Evolutionary conservation across 2,329 filamentous ascomycete species (phyloP), one percentile per base, ranked within the genome.

Genomic region (Microdochium paspali): DNA sequence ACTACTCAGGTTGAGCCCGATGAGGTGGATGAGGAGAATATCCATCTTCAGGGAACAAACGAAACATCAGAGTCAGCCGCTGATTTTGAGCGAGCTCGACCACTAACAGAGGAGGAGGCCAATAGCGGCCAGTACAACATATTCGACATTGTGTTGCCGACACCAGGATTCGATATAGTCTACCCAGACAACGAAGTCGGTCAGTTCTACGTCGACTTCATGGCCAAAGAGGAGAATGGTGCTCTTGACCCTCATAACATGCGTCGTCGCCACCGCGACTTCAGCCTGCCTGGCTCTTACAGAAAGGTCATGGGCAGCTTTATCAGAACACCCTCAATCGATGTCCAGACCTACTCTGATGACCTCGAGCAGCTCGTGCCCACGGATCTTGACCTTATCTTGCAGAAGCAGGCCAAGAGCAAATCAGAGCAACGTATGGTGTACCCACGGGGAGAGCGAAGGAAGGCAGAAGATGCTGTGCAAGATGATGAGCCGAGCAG

Each of bases 261-360:
- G 93, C 82, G 87, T 12, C 80, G 91, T 18, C 77, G 78, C 46
- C 89, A 90, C 68, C 85, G 85, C 60, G 93, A 97, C 58, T 85
- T 93, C 60, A 95, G 87, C 62, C 73, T 98, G 1, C 87, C 85
- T 44, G 94, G 93, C 2, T 80, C 85, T 24, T 98, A 98, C 66
- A 81, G 93, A 52, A 93, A 91, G 65, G 62, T 95, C 24, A 77
- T 97, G 55, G 82, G 87, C 28, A 76, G 77, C 21, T 87, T 90
- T 58, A 71, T 82, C 44, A 76, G 79, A 2, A 66, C 73, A 7
- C 78, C 87, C 7, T 77, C 74, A 10, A 84, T 82, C 49, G 79
- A 87, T 49, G 77, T 95, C 10, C 82, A 77, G 58, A 67, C 72
- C 4, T 97, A 96, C 61, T 60, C 61, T 3, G 76, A 82, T 24